Evolutionary conservation across 306 rosid species (phyloP), one percentile per base, ranked within the genome.

Genomic region (Phaseolus lunatus): DNA sequence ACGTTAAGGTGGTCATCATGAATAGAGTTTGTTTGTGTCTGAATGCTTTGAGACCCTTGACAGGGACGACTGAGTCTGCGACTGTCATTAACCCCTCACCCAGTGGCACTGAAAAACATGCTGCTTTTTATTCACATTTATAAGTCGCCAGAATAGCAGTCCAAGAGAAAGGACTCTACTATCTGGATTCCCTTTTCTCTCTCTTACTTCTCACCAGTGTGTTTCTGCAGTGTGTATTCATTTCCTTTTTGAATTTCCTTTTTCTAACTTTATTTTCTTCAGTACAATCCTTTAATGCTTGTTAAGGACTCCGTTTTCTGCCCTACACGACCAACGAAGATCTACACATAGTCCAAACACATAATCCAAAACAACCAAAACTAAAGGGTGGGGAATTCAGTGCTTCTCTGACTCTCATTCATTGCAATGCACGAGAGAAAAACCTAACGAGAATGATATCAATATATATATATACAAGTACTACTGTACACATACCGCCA

Each of bases 91-190:
- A 83, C 84, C 75, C 76, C 82, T 78, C 69, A 23, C 84, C 72
- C 87, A 52, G 72, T 87, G 98, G 96, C 96, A 89, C 98, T 91
- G 98, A 93, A 93, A 90, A 91, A 79, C 92, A 91, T 91, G 98
- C 76, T 49, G 50, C 68, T 83, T 84, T 87, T 81, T 43, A 78
- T 81, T 85, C 76, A 75, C 87, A 90, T 88, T 91, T 84, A 89
- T 86, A 76, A 73, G 57, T 73, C 62, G 71, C 82, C 89, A 79
- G 78, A 81, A 41, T 47, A 37, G 73, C 78, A 75, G 59, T 41
- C 70, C 63, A 67, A 79, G 48, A 73, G 80, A 58, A 76, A 80
- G 37, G 39, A 57, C 62, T 23, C 8, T 31, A 3, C 11, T 39
- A 70, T 35, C 79, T 67, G 71, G 71, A 66, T 66, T 66, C 71